These are phyloP conservation scores for Rhodosporidiobolus sp. DNA, from an alignment of 768 basidiomycete genomes.

Conservation along the genomic window DNA sequence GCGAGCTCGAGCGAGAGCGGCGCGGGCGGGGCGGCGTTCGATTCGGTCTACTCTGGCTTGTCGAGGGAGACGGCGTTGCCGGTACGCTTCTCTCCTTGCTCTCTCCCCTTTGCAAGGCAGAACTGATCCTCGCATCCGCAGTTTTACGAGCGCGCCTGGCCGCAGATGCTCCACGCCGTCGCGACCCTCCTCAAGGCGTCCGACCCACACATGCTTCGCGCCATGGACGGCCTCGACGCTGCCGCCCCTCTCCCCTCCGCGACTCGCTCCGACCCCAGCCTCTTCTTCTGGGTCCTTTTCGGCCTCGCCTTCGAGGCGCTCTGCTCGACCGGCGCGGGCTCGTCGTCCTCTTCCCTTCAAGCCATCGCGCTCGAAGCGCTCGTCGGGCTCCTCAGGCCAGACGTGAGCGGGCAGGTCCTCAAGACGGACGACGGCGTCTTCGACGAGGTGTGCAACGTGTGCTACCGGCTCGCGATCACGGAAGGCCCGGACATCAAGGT, in stretches of 20 bases:
- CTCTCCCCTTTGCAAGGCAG: too few relatives aligned
- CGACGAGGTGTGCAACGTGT: constrained; percentile 82
- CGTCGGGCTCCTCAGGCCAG: constrained; percentile 71
- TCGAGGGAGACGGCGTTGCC: constrained; percentile 88
- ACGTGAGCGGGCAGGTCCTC: constrained; percentile 76
- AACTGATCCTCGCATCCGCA: constrained; percentile 46
- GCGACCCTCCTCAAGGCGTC: constrained; percentile 69
- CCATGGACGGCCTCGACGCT: constrained; percentile 72
- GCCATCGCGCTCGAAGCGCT: constrained; percentile 70
- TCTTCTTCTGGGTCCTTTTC: constrained; percentile 83
- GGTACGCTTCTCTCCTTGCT: constrained; percentile 59
- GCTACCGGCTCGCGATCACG: constrained; percentile 84
- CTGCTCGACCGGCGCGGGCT: constrained; percentile 52
- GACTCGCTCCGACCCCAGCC: constrained; percentile 62
- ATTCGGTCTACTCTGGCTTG: constrained; percentile 78
- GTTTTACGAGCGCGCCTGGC: constrained; percentile 85
- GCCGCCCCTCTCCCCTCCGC: constrained; percentile 4
- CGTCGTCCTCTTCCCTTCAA: constrained; percentile 49
- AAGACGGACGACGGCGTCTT: constrained; percentile 67
- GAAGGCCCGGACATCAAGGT: constrained; percentile 70
- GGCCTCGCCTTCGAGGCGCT: constrained; percentile 92
- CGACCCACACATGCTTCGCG: constrained; percentile 67
- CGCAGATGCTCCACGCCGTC: constrained; percentile 76
- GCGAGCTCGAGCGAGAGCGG: constrained; percentile 60
- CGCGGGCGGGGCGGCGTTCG: constrained; percentile 64